Evolutionary conservation across 202 grass and related monocot species (phyloP).

Genomic region (Setaria italica): DNA sequence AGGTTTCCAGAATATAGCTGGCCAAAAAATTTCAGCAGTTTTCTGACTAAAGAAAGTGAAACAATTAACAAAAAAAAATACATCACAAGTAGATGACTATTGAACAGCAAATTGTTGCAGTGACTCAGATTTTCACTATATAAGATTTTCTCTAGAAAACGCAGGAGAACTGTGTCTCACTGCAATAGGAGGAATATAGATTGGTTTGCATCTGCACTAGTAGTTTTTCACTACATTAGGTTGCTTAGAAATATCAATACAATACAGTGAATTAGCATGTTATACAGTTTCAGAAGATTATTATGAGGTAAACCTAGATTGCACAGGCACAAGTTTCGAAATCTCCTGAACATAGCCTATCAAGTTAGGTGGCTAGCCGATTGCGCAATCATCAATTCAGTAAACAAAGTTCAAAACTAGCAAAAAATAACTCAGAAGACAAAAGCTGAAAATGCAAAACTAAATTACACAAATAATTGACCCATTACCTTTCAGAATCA

Average conservation of each 20-base stretch:
- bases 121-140: too few species aligned
- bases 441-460: background rate
- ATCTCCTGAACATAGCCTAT: background rate
- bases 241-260: background rate
- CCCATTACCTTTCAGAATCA: conserved; percentile 67
- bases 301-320: background rate
- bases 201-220: too few species aligned
- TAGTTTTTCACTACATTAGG: background rate
- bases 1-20: background rate
- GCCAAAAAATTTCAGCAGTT: background rate
- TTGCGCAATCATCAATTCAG: background rate
- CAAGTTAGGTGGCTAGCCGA: background rate
- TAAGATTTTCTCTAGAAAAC: too few species aligned
- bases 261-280: background rate
- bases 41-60: background rate
- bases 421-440: background rate
- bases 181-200: too few species aligned
- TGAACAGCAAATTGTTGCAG: too few species aligned
- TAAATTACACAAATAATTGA: background rate
- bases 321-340: background rate
- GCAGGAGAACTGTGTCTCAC: too few species aligned
- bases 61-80: background rate
- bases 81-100: too few species aligned
- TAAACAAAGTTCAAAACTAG: background rate
- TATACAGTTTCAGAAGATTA: background rate